A percentile compares a stretch with the other conserved stretches of the same genome.
Evolutionary conservation across 768 basidiomycete species (phyloP).

Genomic region (Mycena venus): DNA sequence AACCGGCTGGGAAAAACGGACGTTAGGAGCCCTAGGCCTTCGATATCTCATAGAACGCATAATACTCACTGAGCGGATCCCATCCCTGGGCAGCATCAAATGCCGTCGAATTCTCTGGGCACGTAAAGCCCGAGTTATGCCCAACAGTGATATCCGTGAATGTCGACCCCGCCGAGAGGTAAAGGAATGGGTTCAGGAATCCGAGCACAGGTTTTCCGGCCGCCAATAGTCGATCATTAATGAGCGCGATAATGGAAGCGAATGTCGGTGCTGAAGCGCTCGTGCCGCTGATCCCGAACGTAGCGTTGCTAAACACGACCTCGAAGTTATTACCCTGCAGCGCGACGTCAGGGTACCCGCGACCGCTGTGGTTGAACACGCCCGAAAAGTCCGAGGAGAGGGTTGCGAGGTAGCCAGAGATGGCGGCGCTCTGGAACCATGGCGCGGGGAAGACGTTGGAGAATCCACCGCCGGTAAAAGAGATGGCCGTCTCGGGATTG

Average conservation of each 20-base stretch:
- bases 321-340: background rate
- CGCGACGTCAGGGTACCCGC: constrained; percentile 1
- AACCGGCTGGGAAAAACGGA: too few species aligned
- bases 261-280: background rate
- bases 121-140: background rate
- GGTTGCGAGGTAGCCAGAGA: background rate
- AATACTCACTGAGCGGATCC: too few species aligned
- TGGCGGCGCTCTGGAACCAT: background rate
- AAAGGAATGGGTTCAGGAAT: background rate
- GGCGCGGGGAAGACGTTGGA: background rate
- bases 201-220: background rate
- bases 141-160: constrained; percentile 4
- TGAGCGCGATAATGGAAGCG: background rate
- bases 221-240: background rate
- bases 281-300: background rate
- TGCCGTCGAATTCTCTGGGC: too few species aligned
- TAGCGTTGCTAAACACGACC: background rate
- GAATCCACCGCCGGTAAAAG: background rate
- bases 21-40: too few species aligned
- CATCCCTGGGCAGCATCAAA: too few species aligned
- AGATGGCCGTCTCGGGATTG: background rate
- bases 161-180: background rate
- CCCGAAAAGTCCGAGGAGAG: background rate
- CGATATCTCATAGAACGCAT: too few species aligned
- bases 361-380: background rate